Evolutionary conservation across 2,329 filamentous ascomycete genomes (phyloP), one percentile per base, ranked within the genome.

Genomic region (Apiospora hydei): DNA sequence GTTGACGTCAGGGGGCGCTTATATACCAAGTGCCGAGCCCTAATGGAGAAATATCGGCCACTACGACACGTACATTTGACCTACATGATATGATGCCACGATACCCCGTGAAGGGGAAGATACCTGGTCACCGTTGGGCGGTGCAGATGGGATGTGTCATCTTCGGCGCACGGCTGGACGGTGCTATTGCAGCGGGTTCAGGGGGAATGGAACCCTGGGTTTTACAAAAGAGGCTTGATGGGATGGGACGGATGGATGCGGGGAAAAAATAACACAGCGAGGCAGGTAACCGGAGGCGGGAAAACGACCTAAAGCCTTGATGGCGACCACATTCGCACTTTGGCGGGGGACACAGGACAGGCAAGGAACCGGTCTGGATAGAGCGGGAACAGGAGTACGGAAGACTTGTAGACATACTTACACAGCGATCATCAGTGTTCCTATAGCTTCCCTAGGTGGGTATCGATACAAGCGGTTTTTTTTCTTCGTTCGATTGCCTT

Each of bases 11-110:
- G 30, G 57, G 57, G 30, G 30, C 18, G 30, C 34, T 34, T 64
- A 41, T 47, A 69, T 43, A 64, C 34, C 72, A 75, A 75, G 64
- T 71, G 74, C 74, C 71, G 74, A 73, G 75, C 72, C 71, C 67
- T 72, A 69, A 47, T 26, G 34, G 21, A 24, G 5, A 38, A 38
- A 38, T 38, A n/a, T n/a, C 18, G 57, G 21, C 57, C 34, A 64
- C 57, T 41, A 24, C 57, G 57, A 64, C 34, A 41, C 57, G n/a
- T n/a, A 18, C 53, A 64, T 64, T 18, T 10, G 34, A 24, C 34
- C 57, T 64, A 64, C 34, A n/a, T 41, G 34, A 38, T n/a, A 13
- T 41, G 46, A 49, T 49, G 46, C 46, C 21, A 41, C 21, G 30
- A 64, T 64, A 64, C 57, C 30, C 57, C 57, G 34, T n/a, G 10